Evolutionary conservation across 78 protist species (phyloP).

Genomic region (Planoprotostelium fungivorum): DNA sequence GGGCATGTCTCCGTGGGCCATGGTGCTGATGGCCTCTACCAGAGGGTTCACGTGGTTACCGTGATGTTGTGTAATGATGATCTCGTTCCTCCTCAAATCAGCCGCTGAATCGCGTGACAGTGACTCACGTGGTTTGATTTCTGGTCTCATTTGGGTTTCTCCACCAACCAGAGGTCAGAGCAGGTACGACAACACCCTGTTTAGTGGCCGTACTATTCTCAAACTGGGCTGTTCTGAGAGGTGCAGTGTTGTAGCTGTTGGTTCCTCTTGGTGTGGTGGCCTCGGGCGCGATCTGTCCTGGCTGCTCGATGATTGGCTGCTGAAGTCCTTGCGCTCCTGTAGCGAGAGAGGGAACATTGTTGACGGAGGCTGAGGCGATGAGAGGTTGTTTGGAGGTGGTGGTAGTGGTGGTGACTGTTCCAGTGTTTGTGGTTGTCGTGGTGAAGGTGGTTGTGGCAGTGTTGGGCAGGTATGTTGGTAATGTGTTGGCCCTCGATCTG

Average conservation of each 20-base stretch:
- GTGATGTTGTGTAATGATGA: background rate
- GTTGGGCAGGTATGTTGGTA: background rate
- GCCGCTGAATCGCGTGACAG: background rate
- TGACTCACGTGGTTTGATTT: background rate
- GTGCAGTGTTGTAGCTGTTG: background rate
- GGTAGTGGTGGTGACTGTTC: no score
- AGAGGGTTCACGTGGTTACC: background rate
- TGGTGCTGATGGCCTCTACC: background rate
- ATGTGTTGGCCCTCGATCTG: background rate
- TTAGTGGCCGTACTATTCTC: background rate
- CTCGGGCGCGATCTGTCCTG: no score
- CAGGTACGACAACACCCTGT: background rate
- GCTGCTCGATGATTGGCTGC: no score
- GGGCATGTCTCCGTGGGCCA: background rate
- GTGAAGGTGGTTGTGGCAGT: background rate
- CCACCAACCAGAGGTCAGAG: background rate
- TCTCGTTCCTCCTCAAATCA: background rate
- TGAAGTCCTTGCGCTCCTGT: no score
- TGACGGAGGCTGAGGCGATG: background rate
- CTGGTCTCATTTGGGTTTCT: background rate
- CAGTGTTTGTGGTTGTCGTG: background rate
- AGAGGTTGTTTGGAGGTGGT: background rate
- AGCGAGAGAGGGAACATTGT: no score
- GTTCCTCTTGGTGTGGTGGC: no score
- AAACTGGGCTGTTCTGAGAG: background rate